phyloP scores from a whole-genome alignment of 225 moss, liverwort and hornwort species.

The Physcomitrellopsis africana region DNA sequence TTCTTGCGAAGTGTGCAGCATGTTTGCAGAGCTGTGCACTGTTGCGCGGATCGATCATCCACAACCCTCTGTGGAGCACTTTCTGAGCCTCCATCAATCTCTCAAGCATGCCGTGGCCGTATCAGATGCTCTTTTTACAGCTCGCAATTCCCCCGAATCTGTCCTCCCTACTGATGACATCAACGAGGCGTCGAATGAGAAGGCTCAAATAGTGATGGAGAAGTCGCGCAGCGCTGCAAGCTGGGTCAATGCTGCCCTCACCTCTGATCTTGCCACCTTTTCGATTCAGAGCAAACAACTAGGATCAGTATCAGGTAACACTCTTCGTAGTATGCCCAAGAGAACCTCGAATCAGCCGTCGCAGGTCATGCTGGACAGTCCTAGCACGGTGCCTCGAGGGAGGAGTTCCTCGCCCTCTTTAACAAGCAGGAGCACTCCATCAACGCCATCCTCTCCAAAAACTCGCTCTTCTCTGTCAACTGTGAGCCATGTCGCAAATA shows the following conservation, averaged over 20 bases:
- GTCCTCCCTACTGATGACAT: constrained; percentile 37
- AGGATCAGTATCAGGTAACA: constrained; percentile 16
- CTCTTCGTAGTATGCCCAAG: constrained; percentile 54
- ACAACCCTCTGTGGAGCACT: constrained; percentile 90
- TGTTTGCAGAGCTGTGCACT: constrained; percentile 89
- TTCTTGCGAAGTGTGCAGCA: constrained; percentile 55
- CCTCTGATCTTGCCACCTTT: constrained; percentile 59
- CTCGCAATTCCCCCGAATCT: constrained; percentile 48
- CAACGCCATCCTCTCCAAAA: constrained; percentile 49
- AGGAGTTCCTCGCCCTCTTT: constrained; percentile 51
- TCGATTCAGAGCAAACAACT: constrained; percentile 73
- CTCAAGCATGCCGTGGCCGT: constrained; percentile 76
- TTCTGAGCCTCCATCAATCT: constrained; percentile 75
- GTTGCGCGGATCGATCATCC: constrained; percentile 83
- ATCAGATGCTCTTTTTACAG: constrained; percentile 74
- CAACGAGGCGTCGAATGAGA: constrained; percentile 54
- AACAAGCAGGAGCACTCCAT: constrained; percentile 26
- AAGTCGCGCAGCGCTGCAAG: constrained; percentile 70
- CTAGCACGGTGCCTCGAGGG: constrained; percentile 44
- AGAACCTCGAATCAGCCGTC: constrained; percentile 41
- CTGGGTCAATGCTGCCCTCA: constrained; percentile 70
- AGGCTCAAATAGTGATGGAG: constrained; percentile 58
- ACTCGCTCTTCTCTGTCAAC: constrained; percentile 68
- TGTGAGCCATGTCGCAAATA: constrained; percentile 55
- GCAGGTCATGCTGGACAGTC: constrained; percentile 49